Conservation (phyloP, 768 basidiomycete genomes). For the Naganishia kalamii region DNA sequence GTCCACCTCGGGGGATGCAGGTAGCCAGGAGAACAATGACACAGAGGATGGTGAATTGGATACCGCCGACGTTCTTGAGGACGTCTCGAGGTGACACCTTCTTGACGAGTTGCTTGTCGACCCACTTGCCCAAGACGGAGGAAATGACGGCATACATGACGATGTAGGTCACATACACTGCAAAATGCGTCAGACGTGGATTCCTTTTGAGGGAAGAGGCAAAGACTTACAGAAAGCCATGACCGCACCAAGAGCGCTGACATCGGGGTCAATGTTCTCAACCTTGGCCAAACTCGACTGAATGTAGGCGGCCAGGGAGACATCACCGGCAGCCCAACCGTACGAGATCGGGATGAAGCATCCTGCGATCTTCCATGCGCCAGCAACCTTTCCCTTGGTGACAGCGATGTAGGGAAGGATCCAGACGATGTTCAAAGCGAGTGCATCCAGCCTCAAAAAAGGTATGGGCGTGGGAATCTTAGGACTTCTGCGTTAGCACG, state of each 20-base stretch:
- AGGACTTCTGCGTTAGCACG: slow-evolving; percentile 29
- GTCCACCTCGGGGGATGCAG: slow-evolving; percentile 33
- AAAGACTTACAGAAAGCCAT: slow-evolving; percentile 35
- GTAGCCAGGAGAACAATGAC: slow-evolving; percentile 36
- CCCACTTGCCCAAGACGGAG: slow-evolving; percentile 37
- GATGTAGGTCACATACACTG: slow-evolving; percentile 30
- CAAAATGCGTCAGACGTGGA: not conserved
- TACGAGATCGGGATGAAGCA: slow-evolving; percentile 34
- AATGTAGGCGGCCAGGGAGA: slow-evolving; percentile 43
- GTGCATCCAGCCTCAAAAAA: slow-evolving; percentile 29
- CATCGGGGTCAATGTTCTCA: slow-evolving; percentile 26
- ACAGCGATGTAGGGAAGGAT: slow-evolving; percentile 29
- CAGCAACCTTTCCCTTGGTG: slow-evolving; percentile 23
- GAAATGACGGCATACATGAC: slow-evolving; percentile 38
- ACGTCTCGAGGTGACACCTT: slow-evolving; percentile 26
- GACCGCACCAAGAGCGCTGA: slow-evolving; percentile 40
- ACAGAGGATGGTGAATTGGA: slow-evolving; percentile 37
- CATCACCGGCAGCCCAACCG: slow-evolving; percentile 43
- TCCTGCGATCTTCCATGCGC: slow-evolving; percentile 34
- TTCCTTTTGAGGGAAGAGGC: not conserved
- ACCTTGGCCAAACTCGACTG: slow-evolving; percentile 33
- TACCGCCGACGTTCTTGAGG: slow-evolving; percentile 29
- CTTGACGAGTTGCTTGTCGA: slow-evolving; percentile 31
- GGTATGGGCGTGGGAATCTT: slow-evolving; percentile 34
- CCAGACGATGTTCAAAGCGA: slow-evolving; percentile 40